Conservation (phyloP, 371 early-diverging fungal genomes). For the Blastocladiella emersonii region DNA sequence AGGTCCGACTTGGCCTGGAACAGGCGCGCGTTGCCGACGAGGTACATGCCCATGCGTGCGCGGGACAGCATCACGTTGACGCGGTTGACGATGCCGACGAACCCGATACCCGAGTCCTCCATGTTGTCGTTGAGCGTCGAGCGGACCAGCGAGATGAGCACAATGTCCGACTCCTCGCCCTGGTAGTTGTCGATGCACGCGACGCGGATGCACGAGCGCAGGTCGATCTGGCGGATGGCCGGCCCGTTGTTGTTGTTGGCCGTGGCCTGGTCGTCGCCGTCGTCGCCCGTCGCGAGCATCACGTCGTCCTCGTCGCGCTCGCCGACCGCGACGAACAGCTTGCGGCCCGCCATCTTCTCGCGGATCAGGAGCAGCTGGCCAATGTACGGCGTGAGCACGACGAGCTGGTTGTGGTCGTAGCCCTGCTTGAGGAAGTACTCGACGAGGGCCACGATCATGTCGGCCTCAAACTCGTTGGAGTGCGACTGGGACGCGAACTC, state of each 20-base stretch:
- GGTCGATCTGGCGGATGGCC: not conserved
- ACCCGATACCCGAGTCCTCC: conserved; percentile 20
- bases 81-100: conserved; percentile 24
- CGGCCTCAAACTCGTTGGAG: conserved; percentile 28
- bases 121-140: not conserved
- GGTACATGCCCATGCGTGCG: conserved; percentile 28
- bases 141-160: conserved; percentile 18
- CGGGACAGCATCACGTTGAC: conserved; percentile 35
- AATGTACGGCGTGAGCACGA: conserved; percentile 37
- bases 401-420: conserved; percentile 33
- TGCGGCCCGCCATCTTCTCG: conserved; percentile 11
- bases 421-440: conserved; percentile 38
- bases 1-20: conserved; percentile 18
- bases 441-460: conserved; percentile 27
- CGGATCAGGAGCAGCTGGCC: conserved; percentile 33
- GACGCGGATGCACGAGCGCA: conserved; percentile 11
- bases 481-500: conserved; percentile 13
- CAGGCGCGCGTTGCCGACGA: conserved; percentile 34
- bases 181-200: conserved; percentile 23
- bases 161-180: conserved; percentile 24
- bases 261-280: conserved; percentile 7
- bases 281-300: conserved; percentile 6
- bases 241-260: not conserved
- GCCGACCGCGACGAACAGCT: not conserved
- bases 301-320: conserved; percentile 12